Evolutionary conservation across 306 rosid species (phyloP).

Genomic region (Trifolium fragiferum): DNA sequence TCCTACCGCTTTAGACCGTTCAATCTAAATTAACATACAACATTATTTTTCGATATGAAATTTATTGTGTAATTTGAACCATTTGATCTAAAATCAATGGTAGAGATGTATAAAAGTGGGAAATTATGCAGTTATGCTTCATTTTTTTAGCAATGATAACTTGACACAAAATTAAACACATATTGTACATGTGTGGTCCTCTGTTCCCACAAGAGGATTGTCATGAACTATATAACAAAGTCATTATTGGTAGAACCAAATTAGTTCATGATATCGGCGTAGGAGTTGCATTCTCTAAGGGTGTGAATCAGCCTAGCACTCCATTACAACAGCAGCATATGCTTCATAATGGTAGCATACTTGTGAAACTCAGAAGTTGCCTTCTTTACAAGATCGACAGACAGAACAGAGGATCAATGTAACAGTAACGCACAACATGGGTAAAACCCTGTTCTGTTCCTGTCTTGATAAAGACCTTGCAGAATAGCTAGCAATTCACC

Average conservation of each 20-base stretch:
- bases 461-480: background rate
- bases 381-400: background rate
- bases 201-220: background rate
- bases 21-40: no score
- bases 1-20: no score
- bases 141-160: no score
- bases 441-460: background rate
- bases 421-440: background rate
- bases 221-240: background rate
- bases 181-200: no score
- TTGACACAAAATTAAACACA: no score
- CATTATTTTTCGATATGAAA: no score
- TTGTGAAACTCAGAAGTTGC: background rate
- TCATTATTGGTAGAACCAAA: background rate
- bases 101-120: no score
- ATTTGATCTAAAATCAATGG: no score
- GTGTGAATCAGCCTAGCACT: background rate
- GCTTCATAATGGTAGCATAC: background rate
- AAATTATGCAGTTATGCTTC: no score
- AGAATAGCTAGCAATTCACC: background rate
- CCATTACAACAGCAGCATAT: background rate
- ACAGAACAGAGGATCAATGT: background rate
- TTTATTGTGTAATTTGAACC: no score
- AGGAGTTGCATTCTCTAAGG: background rate
- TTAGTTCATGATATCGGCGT: background rate